Base-by-base conservation (phyloP, 2,329 filamentous ascomycete genomes). In the Fusarium sp. region DNA sequence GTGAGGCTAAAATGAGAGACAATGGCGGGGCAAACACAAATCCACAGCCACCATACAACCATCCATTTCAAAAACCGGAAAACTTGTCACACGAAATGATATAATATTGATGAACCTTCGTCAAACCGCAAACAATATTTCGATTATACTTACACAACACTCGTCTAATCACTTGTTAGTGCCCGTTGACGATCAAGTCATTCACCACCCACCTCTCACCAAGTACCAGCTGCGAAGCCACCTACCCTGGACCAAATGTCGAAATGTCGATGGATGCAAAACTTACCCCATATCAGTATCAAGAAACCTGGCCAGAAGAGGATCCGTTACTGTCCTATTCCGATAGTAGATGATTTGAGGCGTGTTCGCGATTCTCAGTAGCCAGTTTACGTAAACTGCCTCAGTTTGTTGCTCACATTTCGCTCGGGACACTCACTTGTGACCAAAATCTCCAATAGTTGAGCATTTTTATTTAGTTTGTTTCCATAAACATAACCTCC, bases 1-100 rank as follows among this genome's bases (percentile, higher is more conserved):
- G 46, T 69, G 67, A 70, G 60, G 67, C 40, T 68, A 65, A 55
- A 68, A 68, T 62, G 49, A 44, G 55, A 31, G 57, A 42, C 50
- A 46, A 16, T 40, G 51, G 67, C 67, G 67, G 67, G 67, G 67
- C 67, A 70, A 58, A 33, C 44, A 34, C 50, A 40, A 51, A 36
- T 44, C 60, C 42, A 53, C 56, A 55, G 40, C 10, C 53, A 55
- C 14, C 16, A 13, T n/a, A 36, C 23, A 25, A 10, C 20, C 33
- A 33, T 50, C 29, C 38, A 61, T 44, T 23, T 38, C 6, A 27
- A 14, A 18, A 31, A 3, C 36, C 23, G 14, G 8, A 10, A 51
- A 33, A 14, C 8, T 16, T 27, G 14, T 46, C 20, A 25, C 14
- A 7, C 42, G 23, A n/a, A 11, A 23, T 27, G 14, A 46, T 27